Evolutionary conservation across 352 stramenopile genomes (phyloP).

Genomic region (Globisporangium recalcitrans): DNA sequence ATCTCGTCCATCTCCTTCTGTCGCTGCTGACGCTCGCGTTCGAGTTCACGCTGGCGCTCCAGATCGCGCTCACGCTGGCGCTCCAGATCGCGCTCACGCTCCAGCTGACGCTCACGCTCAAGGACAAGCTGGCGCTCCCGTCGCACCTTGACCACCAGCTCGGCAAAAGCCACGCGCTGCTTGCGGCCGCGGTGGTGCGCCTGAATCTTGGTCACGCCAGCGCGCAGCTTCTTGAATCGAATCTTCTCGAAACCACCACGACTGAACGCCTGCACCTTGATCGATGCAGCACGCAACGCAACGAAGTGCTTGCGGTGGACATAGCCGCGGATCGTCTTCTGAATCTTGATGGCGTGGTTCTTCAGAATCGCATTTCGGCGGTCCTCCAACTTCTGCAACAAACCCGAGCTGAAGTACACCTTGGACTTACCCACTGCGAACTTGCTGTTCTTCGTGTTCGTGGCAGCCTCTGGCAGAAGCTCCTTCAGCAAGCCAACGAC

Average conservation of each 20-base stretch:
- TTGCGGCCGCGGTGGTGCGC: constrained; percentile 47
- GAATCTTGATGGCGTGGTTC: constrained; percentile 66
- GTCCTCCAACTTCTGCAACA: constrained; percentile 90
- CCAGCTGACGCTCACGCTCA: constrained; percentile 35
- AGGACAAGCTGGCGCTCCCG: constrained; percentile 34
- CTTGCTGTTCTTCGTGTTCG: constrained; percentile 68
- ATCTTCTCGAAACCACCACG: constrained; percentile 33
- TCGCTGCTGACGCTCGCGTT: constrained; percentile 25
- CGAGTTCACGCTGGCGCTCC: too few relatives aligned
- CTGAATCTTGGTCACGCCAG: constrained; percentile 51
- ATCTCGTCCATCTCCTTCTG: constrained; percentile 35
- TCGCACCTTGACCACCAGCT: constrained; percentile 42
- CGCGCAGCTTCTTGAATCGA: constrained; percentile 43
- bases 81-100: constrained; percentile 30
- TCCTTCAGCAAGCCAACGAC: constrained; percentile 73
- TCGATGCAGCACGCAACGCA: constrained; percentile 31
- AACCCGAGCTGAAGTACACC: constrained; percentile 85
- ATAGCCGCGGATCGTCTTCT: constrained; percentile 67
- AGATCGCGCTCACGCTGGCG: constrained; percentile 15
- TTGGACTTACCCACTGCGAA: constrained; percentile 78
- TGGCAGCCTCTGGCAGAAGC: constrained; percentile 53
- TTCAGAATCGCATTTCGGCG: constrained; percentile 70
- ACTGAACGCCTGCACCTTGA: constrained; percentile 47
- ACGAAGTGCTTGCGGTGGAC: constrained; percentile 55
- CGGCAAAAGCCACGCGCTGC: constrained; percentile 49